These are phyloP conservation scores for Arthrobotrys iridis DNA, from an alignment of 2,329 filamentous ascomycete species.

Conservation along the genomic window DNA sequence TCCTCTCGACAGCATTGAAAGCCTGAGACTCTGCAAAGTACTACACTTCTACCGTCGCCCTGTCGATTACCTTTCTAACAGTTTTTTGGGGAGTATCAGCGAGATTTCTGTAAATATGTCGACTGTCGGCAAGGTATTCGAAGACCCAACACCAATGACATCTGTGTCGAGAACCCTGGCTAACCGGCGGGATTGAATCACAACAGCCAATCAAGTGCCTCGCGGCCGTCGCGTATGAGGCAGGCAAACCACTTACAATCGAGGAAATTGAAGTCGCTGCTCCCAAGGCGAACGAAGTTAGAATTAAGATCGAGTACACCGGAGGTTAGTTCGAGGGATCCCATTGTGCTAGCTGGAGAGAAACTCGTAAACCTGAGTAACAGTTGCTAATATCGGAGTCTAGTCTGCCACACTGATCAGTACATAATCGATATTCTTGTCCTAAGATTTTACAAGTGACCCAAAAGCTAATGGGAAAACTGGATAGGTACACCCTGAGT, in stretches of 20 bases:
- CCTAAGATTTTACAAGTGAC: not conserved
- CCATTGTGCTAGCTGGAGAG: not conserved
- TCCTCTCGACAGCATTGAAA: conserved; percentile 3
- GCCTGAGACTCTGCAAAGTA: not conserved
- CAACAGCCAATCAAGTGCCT: conserved; percentile 90
- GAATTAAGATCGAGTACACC: conserved; percentile 96
- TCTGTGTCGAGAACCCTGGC: not conserved
- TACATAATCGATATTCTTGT: conserved; percentile 41
- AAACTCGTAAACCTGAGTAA: not conserved
- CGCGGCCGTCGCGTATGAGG: conserved; percentile 97
- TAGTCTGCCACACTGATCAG: conserved; percentile 92
- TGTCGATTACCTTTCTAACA: conserved; percentile 12
- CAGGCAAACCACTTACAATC: conserved; percentile 85
- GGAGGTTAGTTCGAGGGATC: conserved; percentile 63
- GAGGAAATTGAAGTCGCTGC: conserved; percentile 93
- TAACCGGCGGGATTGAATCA: conserved; percentile 3
- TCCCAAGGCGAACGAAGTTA: conserved; percentile 91
- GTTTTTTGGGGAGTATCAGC: conserved; percentile 2
- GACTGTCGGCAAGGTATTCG: conserved; percentile 67
- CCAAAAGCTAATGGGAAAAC: conserved; percentile 1
- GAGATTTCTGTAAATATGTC: conserved; percentile 58
- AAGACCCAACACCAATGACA: conserved; percentile 12
- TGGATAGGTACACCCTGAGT: conserved; percentile 85
- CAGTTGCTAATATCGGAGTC: conserved; percentile 1
- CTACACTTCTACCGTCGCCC: not conserved